Conservation (phyloP, 1,284 basidiomycete genomes). For the Naganishia albida region DNA sequence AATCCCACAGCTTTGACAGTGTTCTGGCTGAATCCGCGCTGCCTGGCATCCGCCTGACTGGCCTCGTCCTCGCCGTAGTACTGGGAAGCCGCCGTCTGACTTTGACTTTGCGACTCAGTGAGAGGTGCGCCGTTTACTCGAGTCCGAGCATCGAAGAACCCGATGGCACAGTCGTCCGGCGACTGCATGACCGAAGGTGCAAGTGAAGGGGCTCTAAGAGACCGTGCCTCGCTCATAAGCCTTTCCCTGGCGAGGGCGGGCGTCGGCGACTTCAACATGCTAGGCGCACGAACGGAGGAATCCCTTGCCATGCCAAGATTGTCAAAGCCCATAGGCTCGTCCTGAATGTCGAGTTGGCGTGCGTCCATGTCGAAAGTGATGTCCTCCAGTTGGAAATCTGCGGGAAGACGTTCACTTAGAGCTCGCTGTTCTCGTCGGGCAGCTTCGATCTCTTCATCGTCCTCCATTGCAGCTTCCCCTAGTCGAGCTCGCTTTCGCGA, state of each 20-base stretch:
- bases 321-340: background rate
- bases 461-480: conserved; percentile 34
- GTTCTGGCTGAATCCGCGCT: conserved; percentile 77
- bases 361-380: conserved; percentile 33
- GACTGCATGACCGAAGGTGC: conserved; percentile 20
- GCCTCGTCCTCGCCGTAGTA: conserved; percentile 36
- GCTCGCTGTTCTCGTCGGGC: conserved; percentile 55
- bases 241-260: conserved; percentile 6
- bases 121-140: conserved; percentile 45
- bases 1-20: conserved; percentile 86
- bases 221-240: conserved; percentile 13
- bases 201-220: conserved; percentile 8
- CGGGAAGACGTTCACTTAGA: conserved; percentile 31
- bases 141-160: conserved; percentile 72
- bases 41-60: conserved; percentile 58
- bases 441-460: conserved; percentile 61
- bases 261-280: conserved; percentile 1
- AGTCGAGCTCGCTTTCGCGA: conserved; percentile 43
- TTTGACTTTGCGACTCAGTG: conserved; percentile 39
- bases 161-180: conserved; percentile 55
- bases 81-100: conserved; percentile 28
- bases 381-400: conserved; percentile 35
- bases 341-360: conserved; percentile 24
- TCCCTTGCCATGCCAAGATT: background rate
- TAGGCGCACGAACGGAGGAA: background rate